Conservation (phyloP, 352 stramenopile genomes). For the Phytophthora chlamydospora region DNA sequence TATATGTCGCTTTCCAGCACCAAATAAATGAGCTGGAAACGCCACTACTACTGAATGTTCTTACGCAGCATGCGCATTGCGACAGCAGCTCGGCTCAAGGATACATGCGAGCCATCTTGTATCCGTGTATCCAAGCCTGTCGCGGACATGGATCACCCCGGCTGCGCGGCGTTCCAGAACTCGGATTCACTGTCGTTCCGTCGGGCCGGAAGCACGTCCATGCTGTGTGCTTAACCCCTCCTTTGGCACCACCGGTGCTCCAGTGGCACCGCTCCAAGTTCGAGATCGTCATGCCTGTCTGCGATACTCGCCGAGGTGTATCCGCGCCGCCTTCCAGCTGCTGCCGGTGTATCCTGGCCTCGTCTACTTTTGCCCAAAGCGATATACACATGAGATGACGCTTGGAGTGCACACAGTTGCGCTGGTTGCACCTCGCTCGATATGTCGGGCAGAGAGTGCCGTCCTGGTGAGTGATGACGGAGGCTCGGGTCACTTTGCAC, state of each 20-base stretch:
- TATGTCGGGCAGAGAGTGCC: conserved; percentile 10
- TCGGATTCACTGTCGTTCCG: conserved; percentile 22
- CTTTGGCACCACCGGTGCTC: background rate
- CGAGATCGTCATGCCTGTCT: conserved; percentile 1
- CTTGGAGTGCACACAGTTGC: conserved; percentile 3
- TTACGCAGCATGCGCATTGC: conserved; percentile 3
- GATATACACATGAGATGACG: conserved; percentile 26
- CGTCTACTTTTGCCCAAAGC: conserved; percentile 21
- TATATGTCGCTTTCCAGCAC: too few species aligned
- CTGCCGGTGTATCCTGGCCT: conserved; percentile 22
- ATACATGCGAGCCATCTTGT: conserved; percentile 24
- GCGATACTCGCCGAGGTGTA: conserved; percentile 16
- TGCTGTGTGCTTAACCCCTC: too few species aligned
- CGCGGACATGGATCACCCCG: conserved; percentile 7
- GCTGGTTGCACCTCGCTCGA: conserved; percentile 5
- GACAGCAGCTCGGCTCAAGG: conserved; percentile 29
- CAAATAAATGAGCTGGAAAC: too few species aligned
- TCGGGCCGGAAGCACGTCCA: background rate
- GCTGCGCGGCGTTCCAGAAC: conserved; percentile 12
- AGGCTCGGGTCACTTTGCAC: background rate
- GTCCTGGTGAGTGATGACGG: conserved; percentile 1
- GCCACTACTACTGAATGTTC: too few species aligned
- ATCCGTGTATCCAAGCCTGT: conserved; percentile 32
- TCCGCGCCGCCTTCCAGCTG: conserved; percentile 21
- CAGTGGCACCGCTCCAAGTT: background rate